Base-by-base conservation (phyloP, 805 yeast genomes). In the Metschnikowia cubensis region DNA sequence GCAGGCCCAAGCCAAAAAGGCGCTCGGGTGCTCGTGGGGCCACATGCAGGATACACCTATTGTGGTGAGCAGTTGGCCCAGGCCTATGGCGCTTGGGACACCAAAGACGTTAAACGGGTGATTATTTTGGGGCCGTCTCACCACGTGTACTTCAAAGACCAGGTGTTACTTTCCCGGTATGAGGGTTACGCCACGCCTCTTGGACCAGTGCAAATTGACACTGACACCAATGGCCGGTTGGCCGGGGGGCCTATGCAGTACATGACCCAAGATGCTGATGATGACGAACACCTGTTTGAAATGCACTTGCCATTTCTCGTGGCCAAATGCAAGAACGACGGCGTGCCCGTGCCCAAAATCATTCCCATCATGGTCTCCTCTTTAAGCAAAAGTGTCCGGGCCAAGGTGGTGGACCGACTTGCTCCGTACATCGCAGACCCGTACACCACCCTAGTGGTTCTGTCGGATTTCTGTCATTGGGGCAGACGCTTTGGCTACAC, bases 401-500 rank as follows among this genome's bases (percentile, higher is more conserved):
- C 62, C 7, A 62, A 67, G 15, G 59, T 87, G 15, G 84, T 84
- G 0, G 57, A 61, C 3, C 58, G 71, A 2, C 68, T 92, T 48
- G 63, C 67, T 8, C 81, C 84, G 1, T 85, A 76, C 59, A 60
- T 89, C 47, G 65, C 64, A 5, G 78, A 83, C 57, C 75, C 77
- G 31, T 67, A 68, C 21, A 82, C 81, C 58, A 84, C 89, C 2
- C 87, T 94, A 65, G 81, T 89, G 14, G 76, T 94, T 3, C 87
- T 96, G 63, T 81, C 92, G 1, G 99, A 94, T 70, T 94, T 94
- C 61, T 91, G 97, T 62, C 99, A 94, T 64, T 94, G 99, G 99
- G 80, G 80, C 7, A 50, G 67, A 13, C 63, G 80, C 14, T 76
- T 76, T 50, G 73, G 71, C 10, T 76, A 71, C 55, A 73, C 79